A percentile compares a stretch with the other conserved stretches of the same genome.
Evolutionary conservation across 768 basidiomycete genomes (phyloP).

Genomic region (Mrakia frigida): DNA sequence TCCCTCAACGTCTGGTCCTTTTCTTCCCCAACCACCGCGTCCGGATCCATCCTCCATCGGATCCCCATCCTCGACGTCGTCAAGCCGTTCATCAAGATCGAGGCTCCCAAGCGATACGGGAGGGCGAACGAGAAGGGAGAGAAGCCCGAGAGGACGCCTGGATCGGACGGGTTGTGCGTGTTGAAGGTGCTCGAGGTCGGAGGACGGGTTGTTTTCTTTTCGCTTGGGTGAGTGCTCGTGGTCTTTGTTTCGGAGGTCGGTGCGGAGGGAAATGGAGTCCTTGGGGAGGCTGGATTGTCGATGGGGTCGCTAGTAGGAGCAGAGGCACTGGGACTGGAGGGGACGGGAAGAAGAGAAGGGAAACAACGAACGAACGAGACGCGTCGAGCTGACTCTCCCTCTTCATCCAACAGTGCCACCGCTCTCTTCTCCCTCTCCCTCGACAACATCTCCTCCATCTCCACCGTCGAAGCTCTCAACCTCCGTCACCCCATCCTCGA

Average conservation of each 20-base stretch:
- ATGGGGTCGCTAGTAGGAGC: too few species aligned
- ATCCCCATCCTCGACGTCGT: conserved; percentile 51
- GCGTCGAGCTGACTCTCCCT: neutral
- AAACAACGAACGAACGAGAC: neutral
- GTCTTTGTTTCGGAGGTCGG: neutral
- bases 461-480: conserved; percentile 48
- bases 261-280: too few species aligned
- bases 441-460: conserved; percentile 38
- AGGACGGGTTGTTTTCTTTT: conserved; percentile 52
- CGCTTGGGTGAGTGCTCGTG: conserved; percentile 63
- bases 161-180: conserved; percentile 52
- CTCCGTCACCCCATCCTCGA: conserved; percentile 59
- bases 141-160: conserved; percentile 31
- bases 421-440: conserved; percentile 58
- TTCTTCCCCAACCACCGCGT: conserved; percentile 46
- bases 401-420: conserved; percentile 54
- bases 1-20: conserved; percentile 74
- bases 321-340: too few species aligned
- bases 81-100: conserved; percentile 47
- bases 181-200: conserved; percentile 52
- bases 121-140: conserved; percentile 34
- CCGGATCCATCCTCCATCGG: conserved; percentile 53
- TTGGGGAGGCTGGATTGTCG: too few species aligned
- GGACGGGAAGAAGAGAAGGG: too few species aligned
- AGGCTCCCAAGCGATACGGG: conserved; percentile 39